Conservation (phyloP, 2,329 filamentous ascomycete species). For the Paecilomyces variotii region DNA sequence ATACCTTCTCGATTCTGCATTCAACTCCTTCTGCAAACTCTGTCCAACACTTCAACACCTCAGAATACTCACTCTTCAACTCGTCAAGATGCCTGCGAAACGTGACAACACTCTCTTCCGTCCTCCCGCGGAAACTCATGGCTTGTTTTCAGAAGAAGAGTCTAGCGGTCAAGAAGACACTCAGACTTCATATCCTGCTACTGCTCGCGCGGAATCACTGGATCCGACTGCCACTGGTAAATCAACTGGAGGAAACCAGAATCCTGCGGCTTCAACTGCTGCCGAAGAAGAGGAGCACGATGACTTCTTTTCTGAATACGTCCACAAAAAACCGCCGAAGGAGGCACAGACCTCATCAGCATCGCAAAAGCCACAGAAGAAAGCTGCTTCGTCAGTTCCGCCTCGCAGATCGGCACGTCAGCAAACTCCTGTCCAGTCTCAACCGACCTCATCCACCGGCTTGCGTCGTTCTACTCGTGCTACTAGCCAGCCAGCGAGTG, state of each 20-base stretch:
- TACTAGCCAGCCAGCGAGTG: background rate
- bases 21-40: no score
- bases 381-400: background rate
- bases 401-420: background rate
- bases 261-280: background rate
- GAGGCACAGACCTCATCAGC: background rate
- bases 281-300: background rate
- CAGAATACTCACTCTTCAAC: background rate
- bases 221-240: background rate
- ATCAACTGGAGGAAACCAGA: background rate
- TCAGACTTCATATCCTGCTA: background rate
- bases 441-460: background rate
- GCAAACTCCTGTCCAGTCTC: background rate
- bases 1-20: no score
- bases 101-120: background rate
- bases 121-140: background rate
- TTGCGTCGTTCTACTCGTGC: background rate
- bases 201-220: background rate
- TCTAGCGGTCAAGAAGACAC: background rate
- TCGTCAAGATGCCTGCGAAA: background rate
- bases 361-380: background rate
- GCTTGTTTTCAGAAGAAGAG: background rate
- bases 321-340: background rate
- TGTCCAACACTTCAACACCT: no score
- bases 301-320: background rate